Evolutionary conservation across 139 green algal genomes (phyloP), one percentile per base, ranked within the genome.

Genomic region (Chlorella sp.): DNA sequence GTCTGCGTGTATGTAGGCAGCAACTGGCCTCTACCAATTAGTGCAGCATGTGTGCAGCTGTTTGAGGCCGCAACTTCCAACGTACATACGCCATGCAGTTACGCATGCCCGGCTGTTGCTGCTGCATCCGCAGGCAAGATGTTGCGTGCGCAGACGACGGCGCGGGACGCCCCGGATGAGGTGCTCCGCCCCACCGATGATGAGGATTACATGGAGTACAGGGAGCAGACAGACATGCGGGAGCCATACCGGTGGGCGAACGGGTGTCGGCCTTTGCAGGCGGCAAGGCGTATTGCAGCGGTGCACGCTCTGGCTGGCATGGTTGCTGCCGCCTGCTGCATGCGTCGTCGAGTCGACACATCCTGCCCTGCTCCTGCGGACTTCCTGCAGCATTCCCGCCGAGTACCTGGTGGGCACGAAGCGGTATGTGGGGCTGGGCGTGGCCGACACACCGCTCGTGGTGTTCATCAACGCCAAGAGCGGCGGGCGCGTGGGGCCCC

Each of bases 391-490:
- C 44, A 89, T 94, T 26, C 90, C 91, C 14, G 51, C 44, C 0
- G 70, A 85, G 11, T 91, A 87, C 77, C 85, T 94, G 72, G 67
- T 64, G 26, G 73, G 80, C 26, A 86, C 80, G 0, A 93, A 93
- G 54, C 70, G 67, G 24, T 89, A 84, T 34, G 68, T 83, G 24
- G 78, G 60, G 0, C 79, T 84, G 1, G 73, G 86, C 3, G 43
- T 87, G 58, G 70, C 92, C 9, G 89, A 93, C 43, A 90, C 88
- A 0, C 95, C 95, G 0, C 84, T 98, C 6, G 92, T 98, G n/a
- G 92, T 92, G 30, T 98, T 98, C 75, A 93, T 98, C 85, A 98
- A 98, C 69, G 93, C 93, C 1, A 86, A 90, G 22, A 95, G 91
- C 13, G 95, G 95, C 24, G 95, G 95, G 11, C 91, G 87, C 0